These are phyloP conservation scores for Xerocomus nothofagi DNA, from an alignment of 1,284 basidiomycete genomes.

Conservation along the genomic window DNA sequence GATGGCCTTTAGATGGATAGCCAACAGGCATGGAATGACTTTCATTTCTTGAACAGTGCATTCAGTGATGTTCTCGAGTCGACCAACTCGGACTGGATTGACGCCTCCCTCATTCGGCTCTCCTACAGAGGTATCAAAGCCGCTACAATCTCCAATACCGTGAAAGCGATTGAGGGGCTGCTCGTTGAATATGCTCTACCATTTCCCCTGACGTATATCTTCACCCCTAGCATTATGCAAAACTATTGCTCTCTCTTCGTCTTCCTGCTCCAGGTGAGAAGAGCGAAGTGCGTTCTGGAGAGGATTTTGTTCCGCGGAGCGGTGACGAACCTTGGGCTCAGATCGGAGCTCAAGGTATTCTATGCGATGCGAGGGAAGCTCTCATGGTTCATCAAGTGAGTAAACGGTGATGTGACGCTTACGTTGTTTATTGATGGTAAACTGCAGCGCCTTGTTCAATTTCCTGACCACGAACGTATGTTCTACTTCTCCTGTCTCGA, in stretches of 20 bases:
- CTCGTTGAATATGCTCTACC: slow-evolving; percentile 75
- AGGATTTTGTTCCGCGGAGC: slow-evolving; percentile 60
- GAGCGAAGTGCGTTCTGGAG: slow-evolving; percentile 72
- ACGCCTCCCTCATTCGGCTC: slow-evolving; percentile 71
- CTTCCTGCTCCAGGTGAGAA: slow-evolving; percentile 74
- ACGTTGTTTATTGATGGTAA: slow-evolving; percentile 10
- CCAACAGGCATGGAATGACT: slow-evolving; percentile 74
- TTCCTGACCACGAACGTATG: slow-evolving; percentile 75
- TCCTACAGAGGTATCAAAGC: slow-evolving; percentile 56
- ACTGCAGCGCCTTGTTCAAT: slow-evolving; percentile 61
- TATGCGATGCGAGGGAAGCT: slow-evolving; percentile 73
- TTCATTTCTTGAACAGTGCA: slow-evolving; percentile 79
- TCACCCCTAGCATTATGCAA: slow-evolving; percentile 58
- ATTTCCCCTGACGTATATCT: slow-evolving; percentile 81
- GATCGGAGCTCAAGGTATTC: slow-evolving; percentile 59
- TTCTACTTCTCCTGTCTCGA: neutral
- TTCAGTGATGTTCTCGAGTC: slow-evolving; percentile 68
- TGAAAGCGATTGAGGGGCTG: slow-evolving; percentile 66
- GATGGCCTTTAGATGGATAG: slow-evolving; percentile 60
- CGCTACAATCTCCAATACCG: slow-evolving; percentile 45
- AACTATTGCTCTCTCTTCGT: slow-evolving; percentile 72
- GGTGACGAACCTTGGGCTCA: slow-evolving; percentile 34
- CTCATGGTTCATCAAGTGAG: slow-evolving; percentile 84
- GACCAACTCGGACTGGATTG: slow-evolving; percentile 50
- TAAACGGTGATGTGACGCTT: slow-evolving; percentile 11